These are phyloP conservation scores for Pseudocercospora cruenta DNA, from an alignment of 2,329 filamentous ascomycete genomes.

Conservation along the genomic window DNA sequence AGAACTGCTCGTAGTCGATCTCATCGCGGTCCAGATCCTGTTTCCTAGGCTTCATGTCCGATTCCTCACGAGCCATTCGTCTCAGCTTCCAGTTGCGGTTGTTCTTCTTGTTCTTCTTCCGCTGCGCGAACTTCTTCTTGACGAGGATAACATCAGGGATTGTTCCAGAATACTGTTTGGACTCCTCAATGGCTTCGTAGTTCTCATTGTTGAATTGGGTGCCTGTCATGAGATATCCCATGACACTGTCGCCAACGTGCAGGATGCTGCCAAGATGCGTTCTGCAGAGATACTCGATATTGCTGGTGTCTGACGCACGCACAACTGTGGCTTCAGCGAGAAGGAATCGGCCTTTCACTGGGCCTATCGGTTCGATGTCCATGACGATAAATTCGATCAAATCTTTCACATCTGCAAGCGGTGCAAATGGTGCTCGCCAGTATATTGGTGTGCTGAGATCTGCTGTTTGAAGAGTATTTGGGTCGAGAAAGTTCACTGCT, in stretches of 20 bases:
- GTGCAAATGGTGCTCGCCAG: constrained; percentile 86
- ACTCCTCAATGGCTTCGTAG: constrained; percentile 80
- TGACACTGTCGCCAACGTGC: constrained; percentile 84
- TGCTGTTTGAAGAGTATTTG: constrained; percentile 85
- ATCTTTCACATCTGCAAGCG: constrained; percentile 80
- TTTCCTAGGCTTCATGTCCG: constrained; percentile 83
- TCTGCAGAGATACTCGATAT: constrained; percentile 83
- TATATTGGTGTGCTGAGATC: constrained; percentile 82
- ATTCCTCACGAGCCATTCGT: constrained; percentile 88
- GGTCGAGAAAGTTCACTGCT: constrained; percentile 85
- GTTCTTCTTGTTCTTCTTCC: constrained; percentile 67
- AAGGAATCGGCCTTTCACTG: constrained; percentile 77
- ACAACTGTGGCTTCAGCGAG: constrained; percentile 88
- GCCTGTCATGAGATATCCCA: constrained; percentile 90
- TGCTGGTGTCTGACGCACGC: constrained; percentile 80
- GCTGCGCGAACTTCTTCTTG: constrained; percentile 92
- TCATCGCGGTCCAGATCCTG: constrained; percentile 86
- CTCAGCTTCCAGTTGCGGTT: constrained; percentile 87
- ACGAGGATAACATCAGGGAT: constrained; percentile 93
- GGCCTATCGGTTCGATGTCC: constrained; percentile 82
- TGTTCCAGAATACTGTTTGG: constrained; percentile 71
- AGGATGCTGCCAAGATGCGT: constrained; percentile 88
- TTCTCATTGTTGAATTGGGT: constrained; percentile 91
- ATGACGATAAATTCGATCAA: constrained; percentile 92
- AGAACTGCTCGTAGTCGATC: constrained; percentile 94